Base-by-base conservation (phyloP, 495 filamentous ascomycete species). In the Ascodesmis nigricans region DNA sequence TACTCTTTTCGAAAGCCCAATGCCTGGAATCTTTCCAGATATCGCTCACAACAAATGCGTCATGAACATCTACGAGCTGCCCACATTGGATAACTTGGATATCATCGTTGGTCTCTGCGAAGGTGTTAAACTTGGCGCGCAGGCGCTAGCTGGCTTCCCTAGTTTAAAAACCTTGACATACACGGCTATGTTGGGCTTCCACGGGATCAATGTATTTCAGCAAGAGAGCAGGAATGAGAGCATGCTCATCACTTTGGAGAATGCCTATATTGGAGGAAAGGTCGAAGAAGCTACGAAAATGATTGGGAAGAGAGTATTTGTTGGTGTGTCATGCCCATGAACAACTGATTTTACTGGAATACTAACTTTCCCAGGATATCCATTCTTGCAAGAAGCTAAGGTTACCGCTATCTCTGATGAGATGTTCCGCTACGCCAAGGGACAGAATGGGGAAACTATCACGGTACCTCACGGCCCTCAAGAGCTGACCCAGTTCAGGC, bases 221-320 rank as follows among this genome's bases (percentile, higher is more conserved):
- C 81, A 90, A 41, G 84, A 93, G 28, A 91, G 80, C 49, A 73
- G 83, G 33, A 93, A 95, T 45, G 79, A 93, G 60, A 95, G 82
- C 49, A 90, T 93, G 78, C 67, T 93, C 9, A 63, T 95, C 39
- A 91, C 76, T 8, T 57, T 95, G 19, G 54, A 73, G 23, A 74
- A 84, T 36, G 65, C 75, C 5, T 52, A 45, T 13, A 80, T 79
- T 33, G 58, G 58, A 39, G 72, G 74, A 25, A 77, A 64, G 42
- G 61, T 73, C 22, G 71, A 75, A 42, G 51, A 64, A 29, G 81
- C 83, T 3, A 80, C 79, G 49, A 52, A 58, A 41, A 82, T 78
- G 43, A 64, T 99, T 31, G 83, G 82, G 28, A 64, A 80, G 49
- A 72, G 70, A 49, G 79, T 90, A 33, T 77, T 81, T 53, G 78